Conservation (phyloP, 139 green algal genomes). For the Asterochloris erici region DNA sequence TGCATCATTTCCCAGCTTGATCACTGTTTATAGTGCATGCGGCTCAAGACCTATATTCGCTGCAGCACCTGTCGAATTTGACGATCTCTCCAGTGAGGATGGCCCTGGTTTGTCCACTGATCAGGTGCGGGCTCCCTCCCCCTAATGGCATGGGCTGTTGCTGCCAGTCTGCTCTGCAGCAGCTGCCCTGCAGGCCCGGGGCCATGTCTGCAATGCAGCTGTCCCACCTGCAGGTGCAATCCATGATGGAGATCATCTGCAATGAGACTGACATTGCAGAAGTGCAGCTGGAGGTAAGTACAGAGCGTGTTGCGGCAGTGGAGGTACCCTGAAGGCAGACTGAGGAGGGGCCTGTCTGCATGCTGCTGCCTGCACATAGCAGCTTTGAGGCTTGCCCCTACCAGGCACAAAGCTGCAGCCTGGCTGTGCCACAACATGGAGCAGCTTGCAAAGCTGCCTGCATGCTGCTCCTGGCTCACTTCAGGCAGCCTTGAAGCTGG, state of each 20-base stretch:
- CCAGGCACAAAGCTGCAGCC: too few species aligned
- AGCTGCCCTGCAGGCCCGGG: background rate
- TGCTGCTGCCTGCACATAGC: background rate
- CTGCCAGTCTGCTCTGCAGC: too few species aligned
- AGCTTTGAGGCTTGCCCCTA: too few species aligned
- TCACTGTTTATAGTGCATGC: too few species aligned
- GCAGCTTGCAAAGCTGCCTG: background rate
- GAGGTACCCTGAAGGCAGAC: background rate
- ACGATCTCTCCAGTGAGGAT: slow-evolving; percentile 15
- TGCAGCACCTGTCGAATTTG: too few species aligned
- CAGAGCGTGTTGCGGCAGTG: background rate
- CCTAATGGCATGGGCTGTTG: background rate
- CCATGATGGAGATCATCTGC: slow-evolving; percentile 67
- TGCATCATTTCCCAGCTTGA: too few species aligned
- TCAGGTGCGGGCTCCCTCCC: slow-evolving; percentile 24
- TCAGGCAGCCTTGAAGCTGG: background rate
- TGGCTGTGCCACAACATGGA: background rate
- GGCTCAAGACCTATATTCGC: too few species aligned
- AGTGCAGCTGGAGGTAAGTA: slow-evolving; percentile 70
- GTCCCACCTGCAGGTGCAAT: slow-evolving; percentile 57
- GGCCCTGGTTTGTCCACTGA: slow-evolving; percentile 31
- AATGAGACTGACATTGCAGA: slow-evolving; percentile 83
- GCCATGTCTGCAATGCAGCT: background rate
- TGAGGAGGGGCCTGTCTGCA: background rate
- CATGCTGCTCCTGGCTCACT: background rate